Percentiles rank a stretch among this genome's conserved stretches.
These are phyloP conservation scores for Xylaria sp. DNA, from an alignment of 2,329 filamentous ascomycete species.

Conservation along the genomic window DNA sequence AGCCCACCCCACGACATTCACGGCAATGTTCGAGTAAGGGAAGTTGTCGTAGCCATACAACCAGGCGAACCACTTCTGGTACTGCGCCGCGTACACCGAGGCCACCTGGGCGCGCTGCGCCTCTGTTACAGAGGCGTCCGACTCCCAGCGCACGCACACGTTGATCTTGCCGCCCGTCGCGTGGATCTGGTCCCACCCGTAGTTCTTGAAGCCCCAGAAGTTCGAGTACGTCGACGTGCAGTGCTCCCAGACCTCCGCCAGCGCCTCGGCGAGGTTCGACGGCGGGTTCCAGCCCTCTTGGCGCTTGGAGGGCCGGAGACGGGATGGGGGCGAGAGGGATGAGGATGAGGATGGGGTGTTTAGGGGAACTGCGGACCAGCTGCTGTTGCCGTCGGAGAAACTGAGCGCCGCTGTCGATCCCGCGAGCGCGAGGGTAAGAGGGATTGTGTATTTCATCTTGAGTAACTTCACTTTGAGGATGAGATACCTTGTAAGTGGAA, in stretches of 20 bases:
- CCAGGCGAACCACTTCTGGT: slow-evolving; percentile 27
- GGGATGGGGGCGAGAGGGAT: background rate
- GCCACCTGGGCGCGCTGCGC: slow-evolving; percentile 21
- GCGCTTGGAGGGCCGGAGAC: slow-evolving; percentile 13
- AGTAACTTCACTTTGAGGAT: background rate
- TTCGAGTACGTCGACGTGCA: slow-evolving; percentile 27
- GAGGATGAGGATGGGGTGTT: background rate
- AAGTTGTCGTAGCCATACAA: slow-evolving; percentile 25
- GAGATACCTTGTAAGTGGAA: background rate
- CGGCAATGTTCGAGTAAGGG: slow-evolving; percentile 16
- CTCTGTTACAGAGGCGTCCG: slow-evolving; percentile 11
- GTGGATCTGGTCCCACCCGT: slow-evolving; percentile 27
- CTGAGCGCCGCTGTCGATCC: slow-evolving; percentile 9
- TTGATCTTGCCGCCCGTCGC: slow-evolving; percentile 26
- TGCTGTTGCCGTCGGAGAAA: slow-evolving; percentile 22
- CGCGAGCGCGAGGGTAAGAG: slow-evolving; percentile 23
- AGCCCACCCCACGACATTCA: slow-evolving; percentile 26
- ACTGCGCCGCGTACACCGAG: slow-evolving; percentile 24
- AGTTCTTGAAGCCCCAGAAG: slow-evolving; percentile 27
- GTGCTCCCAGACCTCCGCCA: slow-evolving; percentile 22
- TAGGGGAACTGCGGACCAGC: slow-evolving; percentile 1
- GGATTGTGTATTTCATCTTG: slow-evolving; percentile 19
- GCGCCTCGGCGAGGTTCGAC: slow-evolving; percentile 17
- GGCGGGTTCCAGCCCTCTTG: slow-evolving; percentile 20
- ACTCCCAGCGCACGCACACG: slow-evolving; percentile 30